A percentile compares a stretch with the other conserved stretches of the same genome.
phyloP scores from a whole-genome alignment of 75 land plant genomes.

The Pseudotsuga menziesii region DNA sequence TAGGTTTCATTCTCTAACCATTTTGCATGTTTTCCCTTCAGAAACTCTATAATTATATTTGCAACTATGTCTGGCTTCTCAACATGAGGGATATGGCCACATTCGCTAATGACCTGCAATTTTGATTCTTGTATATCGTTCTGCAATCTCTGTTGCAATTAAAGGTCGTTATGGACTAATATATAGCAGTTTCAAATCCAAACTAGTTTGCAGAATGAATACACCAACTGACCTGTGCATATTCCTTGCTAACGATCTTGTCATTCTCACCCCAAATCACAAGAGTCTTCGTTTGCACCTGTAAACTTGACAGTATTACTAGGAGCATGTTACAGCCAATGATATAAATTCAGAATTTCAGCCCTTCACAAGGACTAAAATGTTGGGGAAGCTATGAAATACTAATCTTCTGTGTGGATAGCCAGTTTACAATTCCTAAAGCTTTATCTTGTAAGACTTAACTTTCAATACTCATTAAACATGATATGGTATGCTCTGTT shows the following conservation, averaged over 20 bases:
- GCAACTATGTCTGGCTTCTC: slow-evolving; percentile 63
- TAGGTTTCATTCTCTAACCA: neutral
- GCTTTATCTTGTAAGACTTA: neutral
- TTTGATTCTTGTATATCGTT: slow-evolving; percentile 48
- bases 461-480: neutral
- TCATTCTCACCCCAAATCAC: slow-evolving; percentile 97
- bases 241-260: slow-evolving; percentile 54
- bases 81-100: slow-evolving; percentile 90
- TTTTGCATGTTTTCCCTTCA: slow-evolving; percentile 10
- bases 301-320: slow-evolving; percentile 13
- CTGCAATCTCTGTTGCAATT: slow-evolving; percentile 57
- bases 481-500: neutral
- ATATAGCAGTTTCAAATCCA: neutral
- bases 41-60: slow-evolving; percentile 48
- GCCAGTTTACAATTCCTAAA: neutral
- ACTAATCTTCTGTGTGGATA: neutral
- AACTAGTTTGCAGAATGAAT: neutral
- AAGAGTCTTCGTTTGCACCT: slow-evolving; percentile 78
- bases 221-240: slow-evolving; percentile 52
- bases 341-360: neutral
- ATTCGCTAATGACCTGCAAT: slow-evolving; percentile 41
- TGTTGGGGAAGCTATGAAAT: neutral
- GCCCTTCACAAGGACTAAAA: neutral
- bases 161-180: slow-evolving; percentile 5
- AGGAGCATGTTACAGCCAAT: neutral